Evolutionary conservation across 1,284 basidiomycete species (phyloP), one percentile per base, ranked within the genome.

Genomic region (Sphaerobolus stellatus): DNA sequence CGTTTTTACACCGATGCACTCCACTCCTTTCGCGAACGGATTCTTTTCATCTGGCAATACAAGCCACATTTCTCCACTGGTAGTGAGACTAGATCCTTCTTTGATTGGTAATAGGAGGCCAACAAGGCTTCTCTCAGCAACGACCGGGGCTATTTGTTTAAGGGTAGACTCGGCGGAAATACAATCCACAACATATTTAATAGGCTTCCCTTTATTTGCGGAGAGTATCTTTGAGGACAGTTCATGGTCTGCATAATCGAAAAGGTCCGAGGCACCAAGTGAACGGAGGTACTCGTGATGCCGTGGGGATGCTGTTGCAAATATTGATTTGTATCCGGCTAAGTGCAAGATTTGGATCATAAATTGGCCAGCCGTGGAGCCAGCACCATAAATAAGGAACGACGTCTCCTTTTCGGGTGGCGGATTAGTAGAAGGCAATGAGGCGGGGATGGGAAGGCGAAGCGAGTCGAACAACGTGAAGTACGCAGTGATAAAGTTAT

Each of bases 381-480:
- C 80, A 16, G 77, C 78, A 50, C 82, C 80, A 56, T 80, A 84
- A 24, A 86, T 67, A 8, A 82, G 70, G 51, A 82, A 77, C 1
- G 79, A 71, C 2, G 61, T 62, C 11, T 65, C 56, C 3, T 71
- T 65, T 13, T 69, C 62, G 20, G 69, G 63, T 13, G 77, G 74
- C 2, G 68, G 52, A 1, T 61, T 50, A 0, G 65, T 48, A 1
- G 68, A 61, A 4, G 75, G 76, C 58, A 77, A 73, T 3, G 70
- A 66, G 45, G 54, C 9, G 0, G 78, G 75, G 11, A 72, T 44
- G 2, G 77, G 74, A 5, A 81, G 65, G 2, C 61, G 64, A 27
- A 82, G 66, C 24, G 38, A 43, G 28, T 69, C 74, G 63, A 80
- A 81, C 5, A 82, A 56, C 1, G 76, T 74, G 61, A 71, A 76